Evolutionary conservation across 1,139 yeast species (phyloP), one percentile per base, ranked within the genome.

Genomic region (Saccharomycopsis hybrid): DNA sequence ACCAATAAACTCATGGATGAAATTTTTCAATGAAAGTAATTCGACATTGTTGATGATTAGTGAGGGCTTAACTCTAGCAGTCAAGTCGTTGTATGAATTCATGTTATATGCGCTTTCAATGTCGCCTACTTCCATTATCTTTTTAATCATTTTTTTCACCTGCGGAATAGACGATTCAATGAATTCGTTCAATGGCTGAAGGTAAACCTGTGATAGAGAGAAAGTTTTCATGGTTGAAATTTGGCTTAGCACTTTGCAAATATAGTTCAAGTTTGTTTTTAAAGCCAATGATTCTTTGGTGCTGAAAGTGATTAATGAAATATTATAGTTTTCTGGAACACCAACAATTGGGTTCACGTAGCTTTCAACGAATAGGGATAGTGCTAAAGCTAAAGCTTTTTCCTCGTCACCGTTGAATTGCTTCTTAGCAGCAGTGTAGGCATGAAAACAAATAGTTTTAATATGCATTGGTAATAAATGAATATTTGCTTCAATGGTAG

Each of bases 171-270:
- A 72, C 8, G 76, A 67, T 41, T 68, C 68, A 44, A 88, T 73
- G 59, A 78, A 85, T 46, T 85, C 92, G 62, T 86, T 86, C 61
- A 88, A 71, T 1, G 96, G 95, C 59, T 85, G 89, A 59, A 86
- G 67, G 62, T 79, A 88, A 49, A 83, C 78, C 57, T 85, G 83
- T 45, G 75, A 79, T 1, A 63, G 55, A 2, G 73, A 71, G 65
- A 88, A 88, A 2, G 85, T 78, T 55, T 76, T 74, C 77, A 87
- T 77, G 2, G 80, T 65, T 36, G 85, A 81, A 35, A 85, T 65
- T 63, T 87, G 95, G 35, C 76, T 68, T 55, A 87, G 60, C 27
- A 85, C 80, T 53, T 82, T 73, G 41, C 80, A 69, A 47, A 87
- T 70, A 48, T 80, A 78, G 13, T 68, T 66, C 54, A 88, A 66